These are phyloP conservation scores for Pestalotiopsis sp. DNA, from an alignment of 2,329 filamentous ascomycete genomes.

Conservation along the genomic window DNA sequence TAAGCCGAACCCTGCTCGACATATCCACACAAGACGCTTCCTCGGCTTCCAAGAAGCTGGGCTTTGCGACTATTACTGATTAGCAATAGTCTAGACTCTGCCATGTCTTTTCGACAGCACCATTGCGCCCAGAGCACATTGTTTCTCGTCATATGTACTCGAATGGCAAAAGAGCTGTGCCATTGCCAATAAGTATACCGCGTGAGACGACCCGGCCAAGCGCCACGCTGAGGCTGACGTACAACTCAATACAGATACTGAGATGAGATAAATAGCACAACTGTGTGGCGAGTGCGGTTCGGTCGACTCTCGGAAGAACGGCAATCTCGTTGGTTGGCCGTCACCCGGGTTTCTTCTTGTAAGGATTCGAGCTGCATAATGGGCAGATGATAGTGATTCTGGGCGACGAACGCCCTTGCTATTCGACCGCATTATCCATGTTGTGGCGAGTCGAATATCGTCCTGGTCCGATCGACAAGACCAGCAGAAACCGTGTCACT, in stretches of 20 bases:
- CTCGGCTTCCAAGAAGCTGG: background rate
- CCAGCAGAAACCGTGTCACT: conserved; percentile 33
- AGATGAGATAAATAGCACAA: background rate
- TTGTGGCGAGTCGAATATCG: conserved; percentile 27
- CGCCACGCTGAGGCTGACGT: background rate
- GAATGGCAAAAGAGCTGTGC: background rate
- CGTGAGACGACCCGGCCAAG: background rate
- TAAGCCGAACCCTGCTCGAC: background rate
- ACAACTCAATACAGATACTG: background rate
- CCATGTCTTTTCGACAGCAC: background rate
- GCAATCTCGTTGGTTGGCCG: background rate
- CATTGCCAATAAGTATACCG: background rate
- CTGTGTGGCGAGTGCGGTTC: background rate
- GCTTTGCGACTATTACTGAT: background rate
- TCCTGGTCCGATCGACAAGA: conserved; percentile 35
- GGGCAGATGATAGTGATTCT: background rate
- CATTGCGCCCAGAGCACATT: background rate
- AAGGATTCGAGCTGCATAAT: background rate
- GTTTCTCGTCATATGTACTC: background rate
- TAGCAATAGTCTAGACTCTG: background rate
- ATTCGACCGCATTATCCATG: background rate
- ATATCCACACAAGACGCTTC: background rate
- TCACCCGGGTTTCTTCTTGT: background rate
- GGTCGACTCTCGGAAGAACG: background rate
- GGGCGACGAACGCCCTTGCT: too few species aligned